These are phyloP conservation scores for Aureobasidium melanogenum DNA, from an alignment of 2,329 filamentous ascomycete genomes.

Conservation along the genomic window DNA sequence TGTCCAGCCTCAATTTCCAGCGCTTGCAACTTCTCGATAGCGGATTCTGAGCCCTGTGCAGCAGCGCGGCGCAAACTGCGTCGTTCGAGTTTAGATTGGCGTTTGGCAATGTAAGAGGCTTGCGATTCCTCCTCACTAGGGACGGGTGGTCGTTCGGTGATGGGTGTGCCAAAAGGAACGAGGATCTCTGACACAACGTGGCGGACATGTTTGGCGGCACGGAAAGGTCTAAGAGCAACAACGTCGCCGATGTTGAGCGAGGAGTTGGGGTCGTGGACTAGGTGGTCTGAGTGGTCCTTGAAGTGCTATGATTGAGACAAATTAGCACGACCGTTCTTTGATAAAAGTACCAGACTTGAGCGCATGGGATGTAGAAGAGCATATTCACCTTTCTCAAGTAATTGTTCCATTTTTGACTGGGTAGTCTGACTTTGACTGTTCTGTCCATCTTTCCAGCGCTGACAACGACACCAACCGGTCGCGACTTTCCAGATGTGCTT, in stretches of 20 bases:
- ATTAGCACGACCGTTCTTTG: background rate
- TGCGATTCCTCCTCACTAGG: slow-evolving; percentile 56
- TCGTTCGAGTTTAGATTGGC: slow-evolving; percentile 46
- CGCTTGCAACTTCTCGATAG: slow-evolving; percentile 19
- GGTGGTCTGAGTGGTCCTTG: slow-evolving; percentile 52
- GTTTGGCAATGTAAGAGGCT: slow-evolving; percentile 45
- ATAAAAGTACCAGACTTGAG: background rate
- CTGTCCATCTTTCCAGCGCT: slow-evolving; percentile 69
- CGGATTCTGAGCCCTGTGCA: slow-evolving; percentile 22
- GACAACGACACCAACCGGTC: slow-evolving; percentile 55
- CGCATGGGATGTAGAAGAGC: background rate
- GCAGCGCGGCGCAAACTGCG: slow-evolving; percentile 21
- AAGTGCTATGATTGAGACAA: slow-evolving; percentile 45
- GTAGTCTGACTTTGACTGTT: slow-evolving; percentile 69
- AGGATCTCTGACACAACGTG: slow-evolving; percentile 70
- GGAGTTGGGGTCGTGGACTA: slow-evolving; percentile 70
- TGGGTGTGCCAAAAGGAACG: slow-evolving; percentile 57
- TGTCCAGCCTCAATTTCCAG: slow-evolving; percentile 23
- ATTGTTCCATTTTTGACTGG: slow-evolving; percentile 62
- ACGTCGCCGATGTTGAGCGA: slow-evolving; percentile 68
- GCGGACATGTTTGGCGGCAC: slow-evolving; percentile 56
- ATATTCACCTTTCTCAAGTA: slow-evolving; percentile 58
- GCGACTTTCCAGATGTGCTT: background rate
- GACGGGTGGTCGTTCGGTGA: slow-evolving; percentile 56
- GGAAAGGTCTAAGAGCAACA: slow-evolving; percentile 62